phyloP scores from a whole-genome alignment of 495 filamentous ascomycete genomes.

The Zalerion maritima region DNA sequence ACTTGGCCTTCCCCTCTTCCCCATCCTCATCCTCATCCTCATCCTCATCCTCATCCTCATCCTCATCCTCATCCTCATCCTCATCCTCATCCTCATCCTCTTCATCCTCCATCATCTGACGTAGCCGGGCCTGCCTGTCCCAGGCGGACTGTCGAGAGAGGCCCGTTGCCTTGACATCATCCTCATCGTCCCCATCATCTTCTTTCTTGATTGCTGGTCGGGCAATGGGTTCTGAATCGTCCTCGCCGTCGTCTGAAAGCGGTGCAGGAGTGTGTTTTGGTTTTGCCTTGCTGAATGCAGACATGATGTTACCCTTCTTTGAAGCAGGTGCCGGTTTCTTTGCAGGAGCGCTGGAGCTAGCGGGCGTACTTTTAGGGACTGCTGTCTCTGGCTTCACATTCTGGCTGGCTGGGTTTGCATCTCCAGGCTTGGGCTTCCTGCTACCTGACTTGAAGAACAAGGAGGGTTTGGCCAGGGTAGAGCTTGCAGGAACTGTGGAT shows the following conservation, averaged over 20 bases:
- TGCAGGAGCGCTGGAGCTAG: slow-evolving; percentile 11
- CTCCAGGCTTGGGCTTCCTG: too few relatives aligned
- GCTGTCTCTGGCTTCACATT: not conserved
- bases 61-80: slow-evolving; percentile 3
- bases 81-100: slow-evolving; percentile 32
- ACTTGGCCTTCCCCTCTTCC: slow-evolving; percentile 22
- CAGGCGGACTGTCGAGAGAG: too few relatives aligned
- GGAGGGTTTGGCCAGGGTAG: too few relatives aligned
- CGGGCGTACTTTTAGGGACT: not conserved
- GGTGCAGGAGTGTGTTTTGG: slow-evolving; percentile 37
- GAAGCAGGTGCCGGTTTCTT: slow-evolving; percentile 28
- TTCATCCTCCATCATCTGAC: slow-evolving; percentile 79
- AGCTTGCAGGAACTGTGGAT: too few relatives aligned
- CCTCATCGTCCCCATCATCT: too few relatives aligned
- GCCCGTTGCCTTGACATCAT: too few relatives aligned
- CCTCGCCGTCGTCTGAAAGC: slow-evolving; percentile 58
- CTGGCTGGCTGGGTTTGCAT: too few relatives aligned
- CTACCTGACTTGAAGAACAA: too few relatives aligned
- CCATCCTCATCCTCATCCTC: slow-evolving; percentile 18
- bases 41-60: slow-evolving; percentile 7
- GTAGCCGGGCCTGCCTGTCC: slow-evolving; percentile 59
- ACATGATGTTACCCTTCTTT: slow-evolving; percentile 58
- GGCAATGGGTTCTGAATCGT: slow-evolving; percentile 40
- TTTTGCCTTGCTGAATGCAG: slow-evolving; percentile 71
- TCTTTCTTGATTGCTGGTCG: slow-evolving; percentile 44